Percentiles rank a stretch among this genome's conserved stretches.
phyloP scores from a whole-genome alignment of 2,329 filamentous ascomycete species.

The Mycosphaerella arachidis region DNA sequence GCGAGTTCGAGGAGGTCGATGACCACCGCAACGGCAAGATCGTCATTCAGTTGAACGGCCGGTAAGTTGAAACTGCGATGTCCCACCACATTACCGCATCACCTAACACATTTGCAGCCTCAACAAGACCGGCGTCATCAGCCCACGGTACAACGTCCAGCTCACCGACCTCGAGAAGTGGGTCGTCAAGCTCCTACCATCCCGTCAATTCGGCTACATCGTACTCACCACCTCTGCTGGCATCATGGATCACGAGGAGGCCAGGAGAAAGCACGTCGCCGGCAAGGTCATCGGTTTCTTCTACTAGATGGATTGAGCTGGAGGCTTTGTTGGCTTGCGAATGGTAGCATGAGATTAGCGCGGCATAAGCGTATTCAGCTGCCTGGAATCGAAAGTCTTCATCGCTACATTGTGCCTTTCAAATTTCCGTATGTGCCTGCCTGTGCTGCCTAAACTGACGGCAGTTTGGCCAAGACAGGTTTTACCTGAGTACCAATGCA shows the following conservation, averaged over 20 bases:
- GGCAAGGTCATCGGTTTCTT: slow-evolving; percentile 99
- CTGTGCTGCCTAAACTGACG: background rate
- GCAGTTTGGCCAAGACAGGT: background rate
- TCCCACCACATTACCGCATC: background rate
- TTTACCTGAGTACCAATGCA: background rate
- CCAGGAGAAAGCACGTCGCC: slow-evolving; percentile 95
- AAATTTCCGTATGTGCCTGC: background rate
- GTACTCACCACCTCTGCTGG: slow-evolving; percentile 98
- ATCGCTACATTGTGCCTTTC: background rate
- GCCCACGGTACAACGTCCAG: slow-evolving; percentile 98
- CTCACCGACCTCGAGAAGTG: slow-evolving; percentile 98
- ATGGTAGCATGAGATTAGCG: slow-evolving; percentile 12
- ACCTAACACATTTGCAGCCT: slow-evolving; percentile 45
- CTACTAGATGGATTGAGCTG: slow-evolving; percentile 57
- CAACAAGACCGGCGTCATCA: slow-evolving; percentile 99
- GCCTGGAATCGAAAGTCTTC: slow-evolving; percentile 20
- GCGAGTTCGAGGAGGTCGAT: slow-evolving; percentile 99
- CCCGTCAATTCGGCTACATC: slow-evolving; percentile 99
- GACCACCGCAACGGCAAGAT: slow-evolving; percentile 99
- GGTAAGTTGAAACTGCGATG: slow-evolving; percentile 42
- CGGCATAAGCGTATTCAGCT: slow-evolving; percentile 16
- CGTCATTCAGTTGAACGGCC: slow-evolving; percentile 98
- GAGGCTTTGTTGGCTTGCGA: slow-evolving; percentile 1
- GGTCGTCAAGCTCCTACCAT: slow-evolving; percentile 97
- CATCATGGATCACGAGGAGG: slow-evolving; percentile 99